Percentiles rank a stretch among this genome's conserved stretches.
Conservation (phyloP, 768 basidiomycete species). For the Tubosaeta sp. region DNA sequence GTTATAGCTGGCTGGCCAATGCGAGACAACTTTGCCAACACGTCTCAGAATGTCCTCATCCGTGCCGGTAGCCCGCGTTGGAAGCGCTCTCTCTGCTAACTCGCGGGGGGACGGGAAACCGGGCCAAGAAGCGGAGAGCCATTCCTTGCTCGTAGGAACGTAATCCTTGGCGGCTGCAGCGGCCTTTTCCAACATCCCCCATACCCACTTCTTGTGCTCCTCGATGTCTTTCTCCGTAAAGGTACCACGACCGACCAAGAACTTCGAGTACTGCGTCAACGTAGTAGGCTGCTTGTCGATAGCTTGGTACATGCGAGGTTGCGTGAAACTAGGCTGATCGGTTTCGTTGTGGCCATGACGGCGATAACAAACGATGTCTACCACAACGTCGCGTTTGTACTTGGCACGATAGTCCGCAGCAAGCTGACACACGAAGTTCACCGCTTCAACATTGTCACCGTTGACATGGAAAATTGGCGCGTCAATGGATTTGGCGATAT, state of each 20-base stretch:
- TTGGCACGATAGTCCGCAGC: slow-evolving; percentile 98
- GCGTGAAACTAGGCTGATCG: slow-evolving; percentile 97
- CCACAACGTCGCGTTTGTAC: slow-evolving; percentile 97
- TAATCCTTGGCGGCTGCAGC: slow-evolving; percentile 94
- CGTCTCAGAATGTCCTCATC: slow-evolving; percentile 72
- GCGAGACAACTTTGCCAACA: slow-evolving; percentile 84
- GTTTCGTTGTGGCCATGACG: slow-evolving; percentile 99
- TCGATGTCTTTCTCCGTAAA: slow-evolving; percentile 96
- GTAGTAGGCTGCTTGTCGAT: slow-evolving; percentile 93
- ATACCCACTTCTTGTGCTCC: slow-evolving; percentile 99
- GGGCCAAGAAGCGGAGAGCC: slow-evolving; percentile 97
- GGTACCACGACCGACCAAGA: slow-evolving; percentile 83
- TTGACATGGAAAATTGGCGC: slow-evolving; percentile 99
- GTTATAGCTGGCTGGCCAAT: slow-evolving; percentile 79
- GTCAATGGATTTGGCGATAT: slow-evolving; percentile 98
- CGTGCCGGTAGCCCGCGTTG: slow-evolving; percentile 84
- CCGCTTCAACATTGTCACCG: slow-evolving; percentile 96
- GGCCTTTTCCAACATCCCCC: slow-evolving; percentile 97
- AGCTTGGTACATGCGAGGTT: slow-evolving; percentile 97
- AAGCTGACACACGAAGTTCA: slow-evolving; percentile 97
- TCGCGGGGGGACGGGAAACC: slow-evolving; percentile 98
- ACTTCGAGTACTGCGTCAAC: slow-evolving; percentile 87
- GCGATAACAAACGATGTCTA: slow-evolving; percentile 98
- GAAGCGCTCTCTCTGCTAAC: slow-evolving; percentile 87
- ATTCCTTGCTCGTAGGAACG: slow-evolving; percentile 90